These are phyloP conservation scores for Cytospora piceae DNA, from an alignment of 2,329 filamentous ascomycete species.

Conservation along the genomic window DNA sequence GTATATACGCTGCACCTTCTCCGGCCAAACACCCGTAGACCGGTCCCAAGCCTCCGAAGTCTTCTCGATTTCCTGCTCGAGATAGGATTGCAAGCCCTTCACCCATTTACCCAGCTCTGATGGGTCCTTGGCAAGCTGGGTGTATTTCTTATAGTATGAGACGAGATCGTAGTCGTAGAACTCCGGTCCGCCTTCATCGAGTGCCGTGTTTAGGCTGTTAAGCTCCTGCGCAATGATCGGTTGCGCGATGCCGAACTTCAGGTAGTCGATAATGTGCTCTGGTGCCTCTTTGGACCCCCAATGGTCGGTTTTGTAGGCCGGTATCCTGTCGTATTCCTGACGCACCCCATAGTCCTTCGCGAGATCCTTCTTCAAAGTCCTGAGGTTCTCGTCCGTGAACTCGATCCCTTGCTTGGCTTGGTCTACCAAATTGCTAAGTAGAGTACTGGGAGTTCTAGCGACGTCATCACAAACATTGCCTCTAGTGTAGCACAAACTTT, in stretches of 20 bases:
- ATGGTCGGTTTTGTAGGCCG: slow-evolving; percentile 46
- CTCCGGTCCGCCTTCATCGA: slow-evolving; percentile 33
- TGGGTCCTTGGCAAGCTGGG: slow-evolving; percentile 24
- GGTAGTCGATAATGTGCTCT: slow-evolving; percentile 63
- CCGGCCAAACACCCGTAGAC: slow-evolving; percentile 30
- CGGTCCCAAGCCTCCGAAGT: slow-evolving; percentile 41
- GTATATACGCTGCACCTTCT: slow-evolving; percentile 43
- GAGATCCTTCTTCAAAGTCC: slow-evolving; percentile 40
- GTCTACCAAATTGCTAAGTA: slow-evolving; percentile 61
- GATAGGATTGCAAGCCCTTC: slow-evolving; percentile 38
- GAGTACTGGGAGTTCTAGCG: slow-evolving; percentile 54
- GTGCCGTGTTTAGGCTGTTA: slow-evolving; percentile 37
- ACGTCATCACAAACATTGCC: slow-evolving; percentile 50
- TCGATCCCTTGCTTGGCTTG: slow-evolving; percentile 58
- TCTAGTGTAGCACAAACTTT: slow-evolving; percentile 63
- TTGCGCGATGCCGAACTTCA: slow-evolving; percentile 60
- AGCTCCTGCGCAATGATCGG: slow-evolving; percentile 45
- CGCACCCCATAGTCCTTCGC: slow-evolving; percentile 41
- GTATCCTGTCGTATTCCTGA: background rate
- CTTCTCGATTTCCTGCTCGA: slow-evolving; percentile 41
- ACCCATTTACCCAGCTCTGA: slow-evolving; percentile 34
- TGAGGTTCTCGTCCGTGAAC: slow-evolving; percentile 51
- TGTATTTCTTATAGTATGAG: slow-evolving; percentile 33
- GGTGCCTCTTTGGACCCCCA: slow-evolving; percentile 36
- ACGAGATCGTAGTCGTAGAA: slow-evolving; percentile 46